Evolutionary conservation across 768 basidiomycete genomes (phyloP), one percentile per base, ranked within the genome.

Genomic region (Termitomyces sp.): DNA sequence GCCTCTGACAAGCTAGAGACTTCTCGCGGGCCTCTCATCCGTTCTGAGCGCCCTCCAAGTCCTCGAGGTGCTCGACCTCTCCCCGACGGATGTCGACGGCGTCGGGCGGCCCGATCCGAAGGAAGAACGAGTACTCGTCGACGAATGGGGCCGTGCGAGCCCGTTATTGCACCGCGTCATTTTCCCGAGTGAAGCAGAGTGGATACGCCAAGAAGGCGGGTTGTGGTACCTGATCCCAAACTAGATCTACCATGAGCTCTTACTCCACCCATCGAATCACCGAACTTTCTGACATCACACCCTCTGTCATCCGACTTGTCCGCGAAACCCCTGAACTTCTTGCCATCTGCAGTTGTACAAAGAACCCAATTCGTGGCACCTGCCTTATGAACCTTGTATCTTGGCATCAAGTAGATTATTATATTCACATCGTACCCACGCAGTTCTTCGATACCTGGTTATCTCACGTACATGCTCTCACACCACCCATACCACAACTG

Each of bases 1-100:
- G 21, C 19, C 6, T 56, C 48, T 58, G 53, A 58, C 54, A 62
- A 64, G 60, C 59, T 66, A 86, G 85, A 74, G 80, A 58, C 70
- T 87, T 43, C 68, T 86, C 46, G 77, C 81, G 19, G 83, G 80
- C 30, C 75, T 87, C 38, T 80, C 83, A n/a, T 72, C 81, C 51
- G 82, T 83, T 14, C 69, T 85, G 54, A 73, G 70, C 52, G 74
- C 76, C 3, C 84, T 86, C 65, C 69, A 66, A 26, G 71, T 73
- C 15, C 71, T 85, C 56, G 68, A 71, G 30, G 73, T 70, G 59
- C 77, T 87, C 63, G 85, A 86, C 66, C 72, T 87, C 37, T 85
- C 84, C 1, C 81, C 82, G 19, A 86, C 83, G 35, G 71, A 72
- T 53, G 74, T 82, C 15, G 76, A 76, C 58, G 77, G 76, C 60